Conservation (phyloP, 2,329 filamentous ascomycete species). For the Trichoderma guizhouense region DNA sequence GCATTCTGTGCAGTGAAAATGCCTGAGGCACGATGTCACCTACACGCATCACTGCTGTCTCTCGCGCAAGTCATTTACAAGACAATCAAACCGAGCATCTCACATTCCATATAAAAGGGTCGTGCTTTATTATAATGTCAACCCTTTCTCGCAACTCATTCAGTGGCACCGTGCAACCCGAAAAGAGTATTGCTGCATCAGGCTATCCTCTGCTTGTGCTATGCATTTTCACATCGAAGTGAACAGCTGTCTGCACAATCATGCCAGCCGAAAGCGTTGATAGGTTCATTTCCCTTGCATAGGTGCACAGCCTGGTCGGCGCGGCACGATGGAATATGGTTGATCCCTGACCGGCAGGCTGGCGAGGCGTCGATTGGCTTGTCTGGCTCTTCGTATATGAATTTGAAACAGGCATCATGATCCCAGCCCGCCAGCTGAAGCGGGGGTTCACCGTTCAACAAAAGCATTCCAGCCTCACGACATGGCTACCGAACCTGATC, state of each 20-base stretch:
- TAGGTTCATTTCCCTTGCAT: neutral
- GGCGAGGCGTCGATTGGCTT: neutral
- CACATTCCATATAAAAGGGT: neutral
- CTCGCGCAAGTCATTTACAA: neutral
- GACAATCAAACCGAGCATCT: neutral
- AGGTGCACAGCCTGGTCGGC: neutral
- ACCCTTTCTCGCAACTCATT: neutral
- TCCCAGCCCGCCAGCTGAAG: neutral
- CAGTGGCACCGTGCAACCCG: neutral
- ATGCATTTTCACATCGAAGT: neutral
- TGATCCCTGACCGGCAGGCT: neutral
- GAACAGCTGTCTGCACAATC: neutral
- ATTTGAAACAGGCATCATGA: neutral
- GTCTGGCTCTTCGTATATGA: neutral
- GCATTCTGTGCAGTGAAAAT: neutral
- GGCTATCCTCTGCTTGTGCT: neutral
- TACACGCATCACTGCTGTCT: neutral
- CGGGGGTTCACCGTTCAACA: neutral
- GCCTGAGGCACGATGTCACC: neutral
- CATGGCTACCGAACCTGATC: neutral
- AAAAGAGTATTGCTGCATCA: neutral
- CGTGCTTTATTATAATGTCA: neutral
- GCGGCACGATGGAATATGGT: neutral
- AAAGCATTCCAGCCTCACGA: neutral
- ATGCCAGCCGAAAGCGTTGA: neutral